Conservation (phyloP, 2,329 filamentous ascomycete species). For the Diaporthe citrichinensis region DNA sequence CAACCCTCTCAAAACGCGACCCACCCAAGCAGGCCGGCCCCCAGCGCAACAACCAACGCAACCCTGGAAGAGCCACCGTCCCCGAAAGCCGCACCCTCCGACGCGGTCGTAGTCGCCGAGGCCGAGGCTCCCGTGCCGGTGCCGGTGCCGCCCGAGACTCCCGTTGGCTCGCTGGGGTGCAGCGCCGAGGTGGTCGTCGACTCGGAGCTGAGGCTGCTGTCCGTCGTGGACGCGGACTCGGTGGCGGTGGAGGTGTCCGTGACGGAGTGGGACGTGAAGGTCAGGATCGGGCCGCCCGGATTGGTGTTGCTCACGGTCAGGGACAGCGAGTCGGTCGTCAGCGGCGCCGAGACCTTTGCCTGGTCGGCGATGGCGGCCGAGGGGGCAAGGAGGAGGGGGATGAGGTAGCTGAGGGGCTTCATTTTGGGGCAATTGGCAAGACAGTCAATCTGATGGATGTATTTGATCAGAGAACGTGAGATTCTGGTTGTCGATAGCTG, state of each 20-base stretch:
- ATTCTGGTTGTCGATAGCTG: not conserved
- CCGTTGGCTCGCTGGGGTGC: conserved; percentile 35
- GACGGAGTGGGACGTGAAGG: conserved; percentile 12
- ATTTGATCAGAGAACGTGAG: not conserved
- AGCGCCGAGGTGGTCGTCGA: conserved; percentile 27
- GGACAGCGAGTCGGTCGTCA: conserved; percentile 11
- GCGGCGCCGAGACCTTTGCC: not conserved
- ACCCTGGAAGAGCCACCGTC: conserved; percentile 23
- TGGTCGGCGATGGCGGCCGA: not conserved
- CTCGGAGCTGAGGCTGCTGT: conserved; percentile 23
- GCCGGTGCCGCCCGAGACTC: conserved; percentile 1
- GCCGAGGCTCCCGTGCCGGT: not conserved
- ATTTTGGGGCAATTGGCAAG: not conserved
- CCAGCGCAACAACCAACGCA: conserved; percentile 39
- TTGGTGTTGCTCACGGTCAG: not conserved
- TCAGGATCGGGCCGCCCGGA: conserved; percentile 30
- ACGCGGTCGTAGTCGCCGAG: conserved; percentile 1
- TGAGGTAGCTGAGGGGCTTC: not conserved
- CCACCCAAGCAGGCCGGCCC: conserved; percentile 36
- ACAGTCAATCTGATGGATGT: not conserved
- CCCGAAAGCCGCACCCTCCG: not conserved
- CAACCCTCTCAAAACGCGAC: conserved; percentile 18
- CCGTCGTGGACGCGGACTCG: not conserved
- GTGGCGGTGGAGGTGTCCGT: not conserved
- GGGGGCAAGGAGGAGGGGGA: conserved; percentile 21